Evolutionary conservation across 2,329 filamentous ascomycete species (phyloP).

Genomic region (Fusarium compactum): DNA sequence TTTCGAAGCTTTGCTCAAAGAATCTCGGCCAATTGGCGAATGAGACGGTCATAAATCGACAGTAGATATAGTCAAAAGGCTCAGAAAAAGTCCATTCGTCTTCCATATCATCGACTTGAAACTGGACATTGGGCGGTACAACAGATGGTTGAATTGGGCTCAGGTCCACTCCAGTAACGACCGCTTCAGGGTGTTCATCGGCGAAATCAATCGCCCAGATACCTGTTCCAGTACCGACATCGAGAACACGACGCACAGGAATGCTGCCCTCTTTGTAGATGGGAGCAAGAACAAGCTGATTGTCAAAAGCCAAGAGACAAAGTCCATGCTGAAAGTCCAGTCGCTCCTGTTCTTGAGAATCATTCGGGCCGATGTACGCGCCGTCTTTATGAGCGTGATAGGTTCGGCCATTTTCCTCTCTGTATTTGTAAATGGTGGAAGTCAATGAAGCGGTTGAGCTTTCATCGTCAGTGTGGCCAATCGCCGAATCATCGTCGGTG

Average conservation of each 20-base stretch:
- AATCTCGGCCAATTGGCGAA: slow-evolving; percentile 38
- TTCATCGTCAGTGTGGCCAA: not conserved
- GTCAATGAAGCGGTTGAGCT: slow-evolving; percentile 36
- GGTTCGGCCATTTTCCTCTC: slow-evolving; percentile 45
- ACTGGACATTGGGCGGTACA: slow-evolving; percentile 42
- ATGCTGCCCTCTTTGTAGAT: not conserved
- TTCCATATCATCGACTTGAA: slow-evolving; percentile 45
- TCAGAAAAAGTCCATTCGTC: slow-evolving; percentile 39
- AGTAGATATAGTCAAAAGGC: slow-evolving; percentile 45
- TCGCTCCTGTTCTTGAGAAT: slow-evolving; percentile 25
- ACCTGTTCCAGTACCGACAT: slow-evolving; percentile 45
- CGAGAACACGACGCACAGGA: slow-evolving; percentile 35
- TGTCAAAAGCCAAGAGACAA: slow-evolving; percentile 45
- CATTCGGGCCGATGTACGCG: slow-evolving; percentile 21
- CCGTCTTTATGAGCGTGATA: slow-evolving; percentile 47
- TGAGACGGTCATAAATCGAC: slow-evolving; percentile 36
- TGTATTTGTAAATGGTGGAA: slow-evolving; percentile 37
- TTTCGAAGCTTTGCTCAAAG: slow-evolving; percentile 35
- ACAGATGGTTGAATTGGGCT: slow-evolving; percentile 36
- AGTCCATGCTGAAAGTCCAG: slow-evolving; percentile 41
- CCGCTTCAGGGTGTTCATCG: slow-evolving; percentile 30
- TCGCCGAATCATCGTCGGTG: slow-evolving; percentile 9
- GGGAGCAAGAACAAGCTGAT: slow-evolving; percentile 40
- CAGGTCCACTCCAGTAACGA: slow-evolving; percentile 37
- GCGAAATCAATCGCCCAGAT: slow-evolving; percentile 47